Conservation (phyloP, 768 basidiomycete genomes). For the Brasilioporus rufonigricans region DNA sequence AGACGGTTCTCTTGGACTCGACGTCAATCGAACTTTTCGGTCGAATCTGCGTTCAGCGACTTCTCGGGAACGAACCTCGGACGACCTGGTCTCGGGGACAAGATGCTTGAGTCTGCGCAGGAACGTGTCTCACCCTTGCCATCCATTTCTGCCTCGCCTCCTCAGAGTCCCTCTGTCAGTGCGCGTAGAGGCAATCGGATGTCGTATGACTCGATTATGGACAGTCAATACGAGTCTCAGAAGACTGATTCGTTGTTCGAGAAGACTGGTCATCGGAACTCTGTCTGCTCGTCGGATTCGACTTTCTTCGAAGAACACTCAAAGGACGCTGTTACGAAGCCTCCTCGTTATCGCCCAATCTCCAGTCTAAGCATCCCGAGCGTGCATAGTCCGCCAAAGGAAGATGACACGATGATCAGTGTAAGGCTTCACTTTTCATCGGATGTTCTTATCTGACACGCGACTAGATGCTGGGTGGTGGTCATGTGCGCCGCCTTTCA, state of each 20-base stretch:
- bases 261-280: slow-evolving; percentile 51
- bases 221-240: slow-evolving; percentile 43
- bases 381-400: slow-evolving; percentile 50
- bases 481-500: slow-evolving; percentile 67
- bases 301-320: slow-evolving; percentile 54
- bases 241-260: slow-evolving; percentile 58
- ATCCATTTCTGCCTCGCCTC: slow-evolving; percentile 66
- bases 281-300: slow-evolving; percentile 51
- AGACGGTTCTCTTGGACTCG: slow-evolving; percentile 59
- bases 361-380: slow-evolving; percentile 57
- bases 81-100: slow-evolving; percentile 78
- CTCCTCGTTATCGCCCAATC: slow-evolving; percentile 59
- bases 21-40: slow-evolving; percentile 54
- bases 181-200: slow-evolving; percentile 29
- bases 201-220: slow-evolving; percentile 68
- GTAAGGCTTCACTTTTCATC: slow-evolving; percentile 38
- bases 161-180: slow-evolving; percentile 37
- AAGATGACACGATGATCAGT: slow-evolving; percentile 82
- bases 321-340: slow-evolving; percentile 35
- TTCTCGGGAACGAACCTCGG: slow-evolving; percentile 55
- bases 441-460: not conserved
- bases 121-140: slow-evolving; percentile 54
- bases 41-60: slow-evolving; percentile 67
- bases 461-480: slow-evolving; percentile 76
- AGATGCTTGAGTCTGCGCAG: slow-evolving; percentile 72